Evolutionary conservation across 2,329 filamentous ascomycete genomes (phyloP).

Genomic region (Trichoderma simmonsii): DNA sequence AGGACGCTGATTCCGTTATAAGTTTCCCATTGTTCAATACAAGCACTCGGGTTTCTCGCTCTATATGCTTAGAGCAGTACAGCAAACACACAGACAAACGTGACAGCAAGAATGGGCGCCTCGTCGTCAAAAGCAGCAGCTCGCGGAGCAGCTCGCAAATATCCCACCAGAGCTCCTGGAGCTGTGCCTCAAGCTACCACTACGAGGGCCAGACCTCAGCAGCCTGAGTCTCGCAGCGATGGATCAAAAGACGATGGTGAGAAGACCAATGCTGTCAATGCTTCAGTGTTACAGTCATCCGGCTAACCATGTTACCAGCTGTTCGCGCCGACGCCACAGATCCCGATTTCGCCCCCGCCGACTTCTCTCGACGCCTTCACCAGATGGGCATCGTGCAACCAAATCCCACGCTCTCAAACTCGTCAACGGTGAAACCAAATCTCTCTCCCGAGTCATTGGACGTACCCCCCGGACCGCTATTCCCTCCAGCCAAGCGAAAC

Average conservation of each 20-base stretch:
- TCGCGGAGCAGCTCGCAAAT: conserved; percentile 36
- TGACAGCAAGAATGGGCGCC: conserved; percentile 8
- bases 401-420: conserved; percentile 52
- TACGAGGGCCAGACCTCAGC: conserved; percentile 20
- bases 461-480: conserved; percentile 27
- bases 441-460: conserved; percentile 20
- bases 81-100: not conserved
- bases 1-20: not conserved
- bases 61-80: not conserved
- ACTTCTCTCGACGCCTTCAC: conserved; percentile 50
- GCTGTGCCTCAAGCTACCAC: conserved; percentile 23
- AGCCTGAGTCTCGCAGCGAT: conserved; percentile 13
- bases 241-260: conserved; percentile 25
- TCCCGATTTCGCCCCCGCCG: conserved; percentile 41
- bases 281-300: not conserved
- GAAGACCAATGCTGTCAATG: not conserved
- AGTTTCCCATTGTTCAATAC: not conserved
- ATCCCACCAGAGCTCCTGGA: conserved; percentile 39
- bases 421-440: conserved; percentile 41
- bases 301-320: conserved; percentile 28
- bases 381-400: conserved; percentile 55
- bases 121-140: conserved; percentile 19
- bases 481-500: conserved; percentile 37
- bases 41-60: not conserved
- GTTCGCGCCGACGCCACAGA: conserved; percentile 40